Conservation (phyloP, 305 asterid species). For the Striga hermonthica region DNA sequence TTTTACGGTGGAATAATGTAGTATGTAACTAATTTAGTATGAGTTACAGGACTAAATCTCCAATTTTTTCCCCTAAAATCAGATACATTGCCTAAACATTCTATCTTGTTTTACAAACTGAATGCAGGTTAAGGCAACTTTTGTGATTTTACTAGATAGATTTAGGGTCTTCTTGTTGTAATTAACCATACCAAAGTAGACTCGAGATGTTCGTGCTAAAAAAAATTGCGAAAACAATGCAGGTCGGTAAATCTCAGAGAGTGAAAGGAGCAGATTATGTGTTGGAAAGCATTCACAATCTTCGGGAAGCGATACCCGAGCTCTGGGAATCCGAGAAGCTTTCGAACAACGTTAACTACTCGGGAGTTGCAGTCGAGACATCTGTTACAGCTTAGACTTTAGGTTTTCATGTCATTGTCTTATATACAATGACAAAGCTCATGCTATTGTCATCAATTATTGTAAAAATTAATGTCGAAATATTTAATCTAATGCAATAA, state of each 20-base stretch:
- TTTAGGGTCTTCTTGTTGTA: neutral
- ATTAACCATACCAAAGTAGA: neutral
- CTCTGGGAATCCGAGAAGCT: constrained; percentile 71
- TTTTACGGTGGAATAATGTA: no score
- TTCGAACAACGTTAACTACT: constrained; percentile 58
- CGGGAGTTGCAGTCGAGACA: constrained; percentile 58
- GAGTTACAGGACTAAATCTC: no score
- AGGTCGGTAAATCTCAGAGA: constrained; percentile 86
- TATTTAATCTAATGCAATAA: neutral
- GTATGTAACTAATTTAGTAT: no score
- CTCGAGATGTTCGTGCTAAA: neutral
- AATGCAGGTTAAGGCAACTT: neutral
- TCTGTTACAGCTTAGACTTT: constrained; percentile 50
- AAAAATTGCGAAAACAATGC: constrained; percentile 19
- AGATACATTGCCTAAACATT: no score
- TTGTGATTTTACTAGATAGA: neutral
- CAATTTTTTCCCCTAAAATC: no score
- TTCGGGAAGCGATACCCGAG: constrained; percentile 87
- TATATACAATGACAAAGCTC: constrained; percentile 36
- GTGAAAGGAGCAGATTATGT: constrained; percentile 88
- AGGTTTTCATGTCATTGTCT: constrained; percentile 8
- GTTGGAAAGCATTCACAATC: constrained; percentile 85
- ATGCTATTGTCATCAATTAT: constrained; percentile 35
- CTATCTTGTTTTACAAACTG: no score
- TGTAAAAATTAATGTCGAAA: constrained; percentile 2